phyloP scores from a whole-genome alignment of 441 rosid genomes.

The Syzygium syzygioides region DNA sequence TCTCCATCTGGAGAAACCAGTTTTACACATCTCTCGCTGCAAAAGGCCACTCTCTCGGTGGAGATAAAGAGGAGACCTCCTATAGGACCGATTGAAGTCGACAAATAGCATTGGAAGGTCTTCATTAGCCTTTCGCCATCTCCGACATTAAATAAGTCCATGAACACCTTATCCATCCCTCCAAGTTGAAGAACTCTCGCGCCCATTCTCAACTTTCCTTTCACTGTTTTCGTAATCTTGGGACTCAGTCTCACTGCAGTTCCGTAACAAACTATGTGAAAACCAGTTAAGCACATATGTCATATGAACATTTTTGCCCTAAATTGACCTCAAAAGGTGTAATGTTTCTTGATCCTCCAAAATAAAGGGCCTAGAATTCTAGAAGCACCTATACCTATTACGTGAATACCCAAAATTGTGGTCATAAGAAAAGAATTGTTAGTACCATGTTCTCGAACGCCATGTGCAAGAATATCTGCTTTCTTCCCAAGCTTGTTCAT shows the following conservation, averaged over 20 bases:
- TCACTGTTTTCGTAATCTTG: slow-evolving; percentile 50
- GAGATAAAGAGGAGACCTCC: slow-evolving; percentile 63
- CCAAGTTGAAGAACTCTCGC: slow-evolving; percentile 58
- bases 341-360: neutral
- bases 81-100: slow-evolving; percentile 56
- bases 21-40: slow-evolving; percentile 56
- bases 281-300: neutral
- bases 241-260: slow-evolving; percentile 43
- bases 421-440: neutral
- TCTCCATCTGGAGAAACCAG: slow-evolving; percentile 41
- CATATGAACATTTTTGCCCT: neutral
- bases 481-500: slow-evolving; percentile 43
- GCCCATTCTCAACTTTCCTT: slow-evolving; percentile 60
- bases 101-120: slow-evolving; percentile 49
- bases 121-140: slow-evolving; percentile 43
- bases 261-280: neutral
- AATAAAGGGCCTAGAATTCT: neutral
- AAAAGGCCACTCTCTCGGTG: slow-evolving; percentile 45
- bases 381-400: neutral
- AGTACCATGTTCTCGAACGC: slow-evolving; percentile 43
- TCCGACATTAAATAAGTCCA: slow-evolving; percentile 31
- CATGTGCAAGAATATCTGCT: slow-evolving; percentile 41
- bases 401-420: neutral
- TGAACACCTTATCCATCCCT: slow-evolving; percentile 46
- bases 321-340: neutral